A percentile compares a stretch with the other conserved stretches of the same genome.
Evolutionary conservation across 768 basidiomycete genomes (phyloP).

Genomic region (Podaxis sp.): DNA sequence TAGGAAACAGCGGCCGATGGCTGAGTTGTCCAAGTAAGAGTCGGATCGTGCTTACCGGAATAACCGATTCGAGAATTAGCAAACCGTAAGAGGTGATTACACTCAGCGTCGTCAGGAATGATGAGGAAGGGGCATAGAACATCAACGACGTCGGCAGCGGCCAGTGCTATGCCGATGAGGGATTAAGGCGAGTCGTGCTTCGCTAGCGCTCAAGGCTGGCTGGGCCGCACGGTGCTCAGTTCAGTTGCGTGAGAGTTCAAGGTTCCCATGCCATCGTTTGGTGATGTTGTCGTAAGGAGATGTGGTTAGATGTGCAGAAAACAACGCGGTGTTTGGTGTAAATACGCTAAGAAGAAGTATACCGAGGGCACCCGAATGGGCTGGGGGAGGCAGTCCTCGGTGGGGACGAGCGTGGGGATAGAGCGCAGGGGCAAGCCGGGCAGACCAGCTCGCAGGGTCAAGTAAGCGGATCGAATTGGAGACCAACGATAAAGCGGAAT

Average conservation of each 20-base stretch:
- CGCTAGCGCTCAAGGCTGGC: background rate
- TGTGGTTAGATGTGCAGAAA: background rate
- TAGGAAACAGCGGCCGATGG: slow-evolving; percentile 2
- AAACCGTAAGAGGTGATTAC: background rate
- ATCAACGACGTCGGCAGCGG: background rate
- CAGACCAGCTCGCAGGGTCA: slow-evolving; percentile 9
- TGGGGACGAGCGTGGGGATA: slow-evolving; percentile 11
- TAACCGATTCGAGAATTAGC: background rate
- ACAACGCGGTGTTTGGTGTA: slow-evolving; percentile 9
- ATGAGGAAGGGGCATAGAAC: background rate
- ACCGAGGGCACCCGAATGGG: background rate
- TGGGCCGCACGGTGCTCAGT: background rate
- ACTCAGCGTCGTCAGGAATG: background rate
- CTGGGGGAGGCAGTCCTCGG: slow-evolving; percentile 1
- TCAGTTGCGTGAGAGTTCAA: background rate
- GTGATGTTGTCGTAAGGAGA: background rate
- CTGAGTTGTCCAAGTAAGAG: background rate
- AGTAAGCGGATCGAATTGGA: slow-evolving; percentile 15
- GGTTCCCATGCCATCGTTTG: slow-evolving; percentile 3
- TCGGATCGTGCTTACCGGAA: background rate
- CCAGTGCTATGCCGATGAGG: slow-evolving; percentile 4
- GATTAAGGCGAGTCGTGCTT: slow-evolving; percentile 4
- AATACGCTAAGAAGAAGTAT: slow-evolving; percentile 1
- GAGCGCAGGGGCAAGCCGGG: slow-evolving; percentile 1
- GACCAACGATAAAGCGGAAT: slow-evolving; percentile 4